Evolutionary conservation across 345 rosid species (phyloP).

Genomic region (Rhizophora mangle): DNA sequence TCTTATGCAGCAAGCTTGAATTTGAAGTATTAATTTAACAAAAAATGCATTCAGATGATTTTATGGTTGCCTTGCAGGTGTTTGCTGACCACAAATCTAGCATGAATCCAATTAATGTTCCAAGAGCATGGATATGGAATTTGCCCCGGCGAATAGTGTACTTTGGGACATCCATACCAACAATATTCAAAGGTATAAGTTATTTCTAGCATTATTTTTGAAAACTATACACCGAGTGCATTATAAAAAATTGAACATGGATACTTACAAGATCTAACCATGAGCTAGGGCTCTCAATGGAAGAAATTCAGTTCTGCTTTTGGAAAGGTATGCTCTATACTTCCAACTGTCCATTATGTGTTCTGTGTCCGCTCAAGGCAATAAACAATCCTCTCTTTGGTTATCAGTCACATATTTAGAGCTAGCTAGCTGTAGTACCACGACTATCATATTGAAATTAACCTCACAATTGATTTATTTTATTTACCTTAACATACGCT

Average conservation of each 20-base stretch:
- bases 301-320: slow-evolving; percentile 81
- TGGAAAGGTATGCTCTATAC: slow-evolving; percentile 68
- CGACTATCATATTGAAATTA: too few relatives aligned
- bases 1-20: background rate
- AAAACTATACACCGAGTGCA: background rate
- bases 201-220: background rate
- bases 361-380: background rate
- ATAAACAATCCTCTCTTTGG: background rate
- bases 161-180: slow-evolving; percentile 86
- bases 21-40: background rate
- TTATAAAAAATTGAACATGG: background rate
- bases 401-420: background rate
- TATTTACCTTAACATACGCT: too few relatives aligned
- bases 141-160: slow-evolving; percentile 71
- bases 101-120: slow-evolving; percentile 66
- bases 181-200: slow-evolving; percentile 79
- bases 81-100: slow-evolving; percentile 95
- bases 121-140: slow-evolving; percentile 78
- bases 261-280: slow-evolving; percentile 9
- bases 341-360: background rate
- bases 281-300: slow-evolving; percentile 67
- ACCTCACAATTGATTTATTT: too few relatives aligned
- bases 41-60: background rate
- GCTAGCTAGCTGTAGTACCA: too few relatives aligned
- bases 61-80: slow-evolving; percentile 41